Percentiles rank a stretch among this genome's conserved stretches.
phyloP scores from a whole-genome alignment of 2,329 filamentous ascomycete genomes.

The Venturia oleaginea region DNA sequence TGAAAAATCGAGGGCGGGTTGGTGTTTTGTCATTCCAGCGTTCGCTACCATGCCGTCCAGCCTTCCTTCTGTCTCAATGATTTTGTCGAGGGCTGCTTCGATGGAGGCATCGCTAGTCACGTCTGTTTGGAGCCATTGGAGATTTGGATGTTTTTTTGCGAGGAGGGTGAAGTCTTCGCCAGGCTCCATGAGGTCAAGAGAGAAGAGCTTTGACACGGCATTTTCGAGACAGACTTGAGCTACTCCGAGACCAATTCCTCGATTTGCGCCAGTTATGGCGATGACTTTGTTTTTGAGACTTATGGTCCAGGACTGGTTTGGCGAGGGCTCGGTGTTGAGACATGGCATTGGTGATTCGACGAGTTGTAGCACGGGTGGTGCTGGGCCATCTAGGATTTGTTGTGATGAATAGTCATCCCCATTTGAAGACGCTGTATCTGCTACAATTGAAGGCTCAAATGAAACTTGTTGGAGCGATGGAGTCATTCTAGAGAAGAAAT shows the following conservation, averaged over 20 bases:
- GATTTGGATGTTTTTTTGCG: conserved; percentile 48
- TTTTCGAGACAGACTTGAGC: conserved; percentile 56
- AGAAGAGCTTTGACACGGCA: conserved; percentile 55
- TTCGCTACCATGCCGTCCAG: conserved; percentile 57
- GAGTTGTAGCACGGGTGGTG: background rate
- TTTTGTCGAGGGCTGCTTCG: conserved; percentile 32
- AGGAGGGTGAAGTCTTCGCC: conserved; percentile 28
- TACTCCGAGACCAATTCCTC: conserved; percentile 59
- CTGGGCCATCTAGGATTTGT: background rate
- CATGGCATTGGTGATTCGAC: conserved; percentile 18
- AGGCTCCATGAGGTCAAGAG: conserved; percentile 47
- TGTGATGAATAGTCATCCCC: background rate
- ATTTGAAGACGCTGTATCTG: background rate
- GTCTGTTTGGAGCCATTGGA: background rate
- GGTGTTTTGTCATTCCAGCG: conserved; percentile 49
- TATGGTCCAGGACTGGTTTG: conserved; percentile 38
- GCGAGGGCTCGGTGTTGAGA: conserved; percentile 34
- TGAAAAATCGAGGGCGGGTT: conserved; percentile 24
- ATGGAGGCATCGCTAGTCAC: conserved; percentile 18
- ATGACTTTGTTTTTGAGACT: conserved; percentile 45
- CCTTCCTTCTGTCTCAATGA: conserved; percentile 32
- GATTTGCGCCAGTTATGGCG: conserved; percentile 44
- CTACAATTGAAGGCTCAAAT: background rate
- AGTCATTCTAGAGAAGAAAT: background rate
- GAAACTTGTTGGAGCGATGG: background rate